Evolutionary conservation across 345 rosid species (phyloP).

Genomic region (Melastoma malabathricum): DNA sequence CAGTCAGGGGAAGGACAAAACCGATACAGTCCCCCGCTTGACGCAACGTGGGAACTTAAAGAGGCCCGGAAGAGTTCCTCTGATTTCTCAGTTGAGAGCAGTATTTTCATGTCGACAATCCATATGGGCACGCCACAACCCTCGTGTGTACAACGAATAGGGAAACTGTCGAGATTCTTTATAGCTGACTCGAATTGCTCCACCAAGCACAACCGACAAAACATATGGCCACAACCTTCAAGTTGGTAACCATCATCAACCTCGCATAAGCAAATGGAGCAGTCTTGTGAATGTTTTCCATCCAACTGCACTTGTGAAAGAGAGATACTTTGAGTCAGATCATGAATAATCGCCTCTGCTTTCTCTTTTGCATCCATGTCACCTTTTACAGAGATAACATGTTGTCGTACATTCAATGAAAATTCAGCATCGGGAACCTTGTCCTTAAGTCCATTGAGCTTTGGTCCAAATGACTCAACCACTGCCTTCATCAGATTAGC

Average conservation of each 20-base stretch:
- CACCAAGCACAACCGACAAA: slow-evolving; percentile 62
- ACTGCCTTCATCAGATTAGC: slow-evolving; percentile 66
- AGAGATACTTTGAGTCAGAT: slow-evolving; percentile 26
- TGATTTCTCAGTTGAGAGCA: slow-evolving; percentile 45
- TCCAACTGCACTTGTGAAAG: slow-evolving; percentile 11
- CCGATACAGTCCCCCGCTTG: slow-evolving; percentile 47
- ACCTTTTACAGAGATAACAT: slow-evolving; percentile 47
- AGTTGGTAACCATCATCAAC: slow-evolving; percentile 68
- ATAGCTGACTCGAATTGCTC: slow-evolving; percentile 70
- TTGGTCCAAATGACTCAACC: slow-evolving; percentile 62
- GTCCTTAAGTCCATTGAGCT: slow-evolving; percentile 56
- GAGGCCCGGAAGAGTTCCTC: slow-evolving; percentile 82
- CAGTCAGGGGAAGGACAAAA: slow-evolving; percentile 92
- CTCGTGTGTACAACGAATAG: slow-evolving; percentile 35
- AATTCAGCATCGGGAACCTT: slow-evolving; percentile 50
- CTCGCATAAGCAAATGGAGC: slow-evolving; percentile 80
- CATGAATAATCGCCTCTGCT: slow-evolving; percentile 46
- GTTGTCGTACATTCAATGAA: slow-evolving; percentile 40
- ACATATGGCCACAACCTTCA: slow-evolving; percentile 57
- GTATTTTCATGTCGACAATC: slow-evolving; percentile 46
- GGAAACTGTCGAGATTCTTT: slow-evolving; percentile 54
- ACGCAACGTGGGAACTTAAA: slow-evolving; percentile 42
- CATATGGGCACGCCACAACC: slow-evolving; percentile 39
- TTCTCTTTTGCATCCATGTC: slow-evolving; percentile 40
- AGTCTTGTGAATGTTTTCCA: slow-evolving; percentile 18